A percentile compares a stretch with the other conserved stretches of the same genome.
These are phyloP conservation scores for Hirschioporus abietinus DNA, from an alignment of 768 basidiomycete genomes.

Conservation along the genomic window DNA sequence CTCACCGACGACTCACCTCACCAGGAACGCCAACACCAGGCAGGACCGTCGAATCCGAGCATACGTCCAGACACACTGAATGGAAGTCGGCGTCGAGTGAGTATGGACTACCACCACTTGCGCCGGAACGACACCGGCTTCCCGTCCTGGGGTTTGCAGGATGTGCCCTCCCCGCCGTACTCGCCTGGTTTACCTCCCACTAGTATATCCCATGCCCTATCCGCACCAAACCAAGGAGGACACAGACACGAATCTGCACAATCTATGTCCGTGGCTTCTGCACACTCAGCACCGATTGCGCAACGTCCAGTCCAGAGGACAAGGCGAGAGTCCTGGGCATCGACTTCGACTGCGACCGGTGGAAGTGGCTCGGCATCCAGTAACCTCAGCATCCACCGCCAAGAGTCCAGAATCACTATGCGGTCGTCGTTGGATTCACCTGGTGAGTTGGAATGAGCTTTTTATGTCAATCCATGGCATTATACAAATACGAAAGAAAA, in stretches of 20 bases:
- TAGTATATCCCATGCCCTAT: neutral
- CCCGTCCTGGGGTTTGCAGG: neutral
- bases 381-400: neutral
- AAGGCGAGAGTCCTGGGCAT: neutral
- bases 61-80: neutral
- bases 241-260: neutral
- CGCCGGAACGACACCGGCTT: neutral
- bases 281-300: neutral
- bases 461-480: neutral
- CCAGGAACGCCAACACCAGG: neutral
- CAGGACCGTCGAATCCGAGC: neutral
- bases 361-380: neutral
- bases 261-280: neutral
- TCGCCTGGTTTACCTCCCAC: neutral
- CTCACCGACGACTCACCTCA: constrained; percentile 10
- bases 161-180: neutral
- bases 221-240: neutral
- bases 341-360: neutral
- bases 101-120: neutral
- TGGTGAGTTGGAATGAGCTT: neutral
- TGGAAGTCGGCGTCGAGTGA: neutral
- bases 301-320: neutral
- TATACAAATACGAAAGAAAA: neutral
- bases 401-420: neutral
- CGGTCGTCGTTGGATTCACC: neutral